Evolutionary conservation across 768 basidiomycete genomes (phyloP), one percentile per base, ranked within the genome.

Genomic region (Kwoniella shandongensis): DNA sequence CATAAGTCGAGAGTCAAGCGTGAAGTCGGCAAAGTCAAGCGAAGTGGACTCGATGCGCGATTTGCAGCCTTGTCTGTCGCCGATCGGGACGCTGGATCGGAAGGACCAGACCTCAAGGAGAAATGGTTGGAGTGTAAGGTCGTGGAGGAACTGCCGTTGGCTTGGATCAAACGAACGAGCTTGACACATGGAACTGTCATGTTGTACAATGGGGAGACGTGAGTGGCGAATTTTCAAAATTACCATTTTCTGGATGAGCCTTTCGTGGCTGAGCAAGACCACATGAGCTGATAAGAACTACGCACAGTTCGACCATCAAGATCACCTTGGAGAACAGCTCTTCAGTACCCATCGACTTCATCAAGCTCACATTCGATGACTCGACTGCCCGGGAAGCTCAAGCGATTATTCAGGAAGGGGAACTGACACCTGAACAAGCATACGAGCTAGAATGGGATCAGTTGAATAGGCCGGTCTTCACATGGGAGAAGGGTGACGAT

Each of bases 131-230:
- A 92, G 69, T 93, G 87, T 75, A 80, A 82, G 35, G 89, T 97
- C 18, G 84, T 94, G 18, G 86, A 87, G 1, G 86, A 90, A 66
- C 89, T 92, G 69, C 96, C 96, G 8, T 76, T 92, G 29, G 79
- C 98, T 52, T 84, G 90, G 60, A 87, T 99, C 73, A 82, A 89
- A 53, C 81, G 89, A 70, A 89, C 87, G 15, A 90, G 89, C n/a
- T 78, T 96, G 20, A 93, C 88, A 1, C 91, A 96, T 65, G 91
- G 91, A 1, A 91, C 93, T 0, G 79, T 97, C 23, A 94, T 96
- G 90, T 79, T 98, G 48, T 97, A 94, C 70, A 84, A 94, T 45
- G 96, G 96, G 30, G 96, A 99, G 79, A 85, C 79, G 93, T 91
- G 61, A 58, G 85, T 56, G 8, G 8, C 26, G 12, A 8, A 18